phyloP scores from a whole-genome alignment of 139 green algal species.

The Closterium sp. region DNA sequence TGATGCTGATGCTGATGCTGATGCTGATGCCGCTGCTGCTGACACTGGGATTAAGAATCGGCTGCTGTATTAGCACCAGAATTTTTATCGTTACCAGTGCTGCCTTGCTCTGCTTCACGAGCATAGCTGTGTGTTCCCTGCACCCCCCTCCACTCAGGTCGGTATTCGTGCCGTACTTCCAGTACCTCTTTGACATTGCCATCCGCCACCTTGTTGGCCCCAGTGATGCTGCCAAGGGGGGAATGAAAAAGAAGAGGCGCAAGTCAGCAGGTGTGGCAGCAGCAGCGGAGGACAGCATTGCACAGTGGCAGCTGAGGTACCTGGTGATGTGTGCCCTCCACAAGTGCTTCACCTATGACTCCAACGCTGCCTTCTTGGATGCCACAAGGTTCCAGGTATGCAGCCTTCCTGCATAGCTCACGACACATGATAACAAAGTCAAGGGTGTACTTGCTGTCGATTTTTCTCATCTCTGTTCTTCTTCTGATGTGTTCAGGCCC shows the following conservation, averaged over 20 bases:
- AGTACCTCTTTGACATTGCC: constrained; percentile 42
- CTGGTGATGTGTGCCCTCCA: constrained; percentile 74
- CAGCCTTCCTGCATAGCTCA: not conserved
- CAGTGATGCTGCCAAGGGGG: not conserved
- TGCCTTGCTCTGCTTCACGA: not conserved
- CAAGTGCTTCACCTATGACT: constrained; percentile 80
- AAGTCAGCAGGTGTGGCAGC: constrained; percentile 25
- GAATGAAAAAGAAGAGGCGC: constrained; percentile 42
- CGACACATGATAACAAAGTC: not conserved
- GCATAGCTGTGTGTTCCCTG: not conserved
- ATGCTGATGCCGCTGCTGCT: not conserved
- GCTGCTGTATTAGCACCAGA: not conserved
- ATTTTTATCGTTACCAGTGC: not conserved
- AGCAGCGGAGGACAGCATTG: not conserved
- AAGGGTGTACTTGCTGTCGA: not conserved
- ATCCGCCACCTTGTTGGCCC: constrained; percentile 19
- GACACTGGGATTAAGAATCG: not conserved
- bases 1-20: not conserved
- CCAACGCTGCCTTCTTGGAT: constrained; percentile 65
- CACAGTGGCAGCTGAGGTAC: constrained; percentile 57
- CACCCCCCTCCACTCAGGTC: constrained; percentile 46
- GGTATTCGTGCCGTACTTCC: constrained; percentile 76
- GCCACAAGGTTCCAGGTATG: constrained; percentile 61
- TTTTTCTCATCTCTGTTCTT: not conserved
- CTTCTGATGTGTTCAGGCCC: not conserved